Conservation (phyloP, 306 rosid species). For the Alnus rubra region DNA sequence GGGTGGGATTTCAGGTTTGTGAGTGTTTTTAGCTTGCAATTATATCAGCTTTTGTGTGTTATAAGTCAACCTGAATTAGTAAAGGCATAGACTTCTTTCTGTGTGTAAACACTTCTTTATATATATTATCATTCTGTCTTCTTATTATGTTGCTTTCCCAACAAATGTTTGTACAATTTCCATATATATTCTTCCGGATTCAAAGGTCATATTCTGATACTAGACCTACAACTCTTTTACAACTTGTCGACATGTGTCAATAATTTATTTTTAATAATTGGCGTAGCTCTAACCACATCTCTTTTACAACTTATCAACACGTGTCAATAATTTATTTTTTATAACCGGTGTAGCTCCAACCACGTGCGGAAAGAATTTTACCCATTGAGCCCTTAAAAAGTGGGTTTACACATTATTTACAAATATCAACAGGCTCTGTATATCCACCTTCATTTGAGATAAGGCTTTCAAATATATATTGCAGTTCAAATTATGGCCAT, state of each 20-base stretch:
- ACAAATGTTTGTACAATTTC: not conserved
- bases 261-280: too few species aligned
- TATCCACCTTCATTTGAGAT: not conserved
- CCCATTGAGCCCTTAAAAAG: too few species aligned
- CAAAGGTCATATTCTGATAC: not conserved
- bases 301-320: not conserved
- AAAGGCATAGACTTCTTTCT: slow-evolving; percentile 36
- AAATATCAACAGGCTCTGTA: too few species aligned
- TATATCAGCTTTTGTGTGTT: slow-evolving; percentile 43
- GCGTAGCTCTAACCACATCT: too few species aligned
- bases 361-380: too few species aligned
- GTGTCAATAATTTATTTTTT: too few species aligned
- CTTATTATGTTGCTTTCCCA: not conserved
- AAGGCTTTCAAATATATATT: not conserved
- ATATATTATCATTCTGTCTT: not conserved
- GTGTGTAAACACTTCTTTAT: slow-evolving; percentile 28
- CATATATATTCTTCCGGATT: not conserved
- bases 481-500: slow-evolving; percentile 23
- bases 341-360: too few species aligned
- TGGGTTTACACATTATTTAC: too few species aligned
- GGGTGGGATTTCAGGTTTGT: slow-evolving; percentile 42
- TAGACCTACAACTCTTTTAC: not conserved
- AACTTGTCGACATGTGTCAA: too few species aligned
- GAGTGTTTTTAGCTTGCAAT: slow-evolving; percentile 41
- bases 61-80: slow-evolving; percentile 38